Percentiles rank a stretch among this genome's conserved stretches.
Evolutionary conservation across 208 protist species (phyloP).

Genomic region (Tetramitus jugosus): DNA sequence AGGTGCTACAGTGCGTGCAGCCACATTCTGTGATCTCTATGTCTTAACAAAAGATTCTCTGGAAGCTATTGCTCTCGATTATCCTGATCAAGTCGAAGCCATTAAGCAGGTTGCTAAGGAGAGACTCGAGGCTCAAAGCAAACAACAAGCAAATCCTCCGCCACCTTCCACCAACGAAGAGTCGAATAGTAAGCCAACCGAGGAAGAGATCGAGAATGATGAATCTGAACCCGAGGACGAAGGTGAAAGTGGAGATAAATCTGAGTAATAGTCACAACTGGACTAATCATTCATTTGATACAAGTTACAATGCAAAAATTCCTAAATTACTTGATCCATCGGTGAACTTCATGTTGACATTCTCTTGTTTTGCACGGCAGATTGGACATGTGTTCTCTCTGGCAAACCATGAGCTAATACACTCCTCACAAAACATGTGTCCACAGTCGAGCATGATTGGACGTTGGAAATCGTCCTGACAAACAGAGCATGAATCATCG

Average conservation of each 20-base stretch:
- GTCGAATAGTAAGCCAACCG: too few relatives aligned
- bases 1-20: constrained; percentile 17
- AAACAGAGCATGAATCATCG: neutral
- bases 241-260: too few relatives aligned
- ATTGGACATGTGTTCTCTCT: neutral
- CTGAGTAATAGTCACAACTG: too few relatives aligned
- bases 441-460: neutral
- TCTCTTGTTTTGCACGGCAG: neutral
- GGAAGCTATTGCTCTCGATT: constrained; percentile 31
- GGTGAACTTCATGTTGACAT: too few relatives aligned
- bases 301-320: too few relatives aligned
- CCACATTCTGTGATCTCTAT: constrained; percentile 20
- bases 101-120: constrained; percentile 31
- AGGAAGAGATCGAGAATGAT: too few relatives aligned
- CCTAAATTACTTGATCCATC: too few relatives aligned
- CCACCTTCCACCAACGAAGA: too few relatives aligned
- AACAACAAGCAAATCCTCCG: too few relatives aligned
- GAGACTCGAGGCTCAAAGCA: constrained; percentile 23
- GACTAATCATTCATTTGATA: too few relatives aligned
- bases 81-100: constrained; percentile 24
- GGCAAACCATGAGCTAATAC: neutral
- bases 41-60: constrained; percentile 8
- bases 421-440: neutral
- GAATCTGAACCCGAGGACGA: too few relatives aligned
- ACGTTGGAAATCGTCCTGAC: neutral